These are phyloP conservation scores for Aspergillus fructus DNA, from an alignment of 2,329 filamentous ascomycete species.

Conservation along the genomic window DNA sequence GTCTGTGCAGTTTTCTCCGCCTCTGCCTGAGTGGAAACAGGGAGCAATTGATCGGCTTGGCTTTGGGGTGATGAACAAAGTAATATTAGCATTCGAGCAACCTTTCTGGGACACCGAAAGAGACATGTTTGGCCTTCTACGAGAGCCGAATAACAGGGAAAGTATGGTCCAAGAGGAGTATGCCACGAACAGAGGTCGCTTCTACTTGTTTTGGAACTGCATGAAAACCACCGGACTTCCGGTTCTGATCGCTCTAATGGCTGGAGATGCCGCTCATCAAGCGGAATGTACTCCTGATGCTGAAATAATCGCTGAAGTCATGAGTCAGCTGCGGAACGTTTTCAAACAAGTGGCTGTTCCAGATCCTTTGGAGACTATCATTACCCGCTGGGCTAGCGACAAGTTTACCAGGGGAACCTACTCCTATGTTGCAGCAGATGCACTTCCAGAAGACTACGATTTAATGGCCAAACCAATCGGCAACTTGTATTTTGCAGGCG, in stretches of 20 bases:
- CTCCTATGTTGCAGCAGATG: slow-evolving; percentile 83
- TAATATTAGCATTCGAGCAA: slow-evolving; percentile 83
- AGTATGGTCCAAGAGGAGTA: slow-evolving; percentile 82
- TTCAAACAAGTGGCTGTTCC: slow-evolving; percentile 68
- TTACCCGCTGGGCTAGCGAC: slow-evolving; percentile 91
- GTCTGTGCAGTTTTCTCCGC: slow-evolving; percentile 79
- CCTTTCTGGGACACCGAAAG: slow-evolving; percentile 87
- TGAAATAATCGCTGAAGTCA: slow-evolving; percentile 76
- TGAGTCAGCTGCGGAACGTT: slow-evolving; percentile 71
- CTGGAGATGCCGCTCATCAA: slow-evolving; percentile 87
- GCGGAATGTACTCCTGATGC: slow-evolving; percentile 76
- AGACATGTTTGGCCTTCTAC: slow-evolving; percentile 91
- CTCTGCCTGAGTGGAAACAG: slow-evolving; percentile 82
- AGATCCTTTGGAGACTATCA: slow-evolving; percentile 76
- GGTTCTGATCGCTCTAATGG: slow-evolving; percentile 89
- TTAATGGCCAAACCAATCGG: slow-evolving; percentile 81
- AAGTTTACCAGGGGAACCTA: slow-evolving; percentile 92
- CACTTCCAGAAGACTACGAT: slow-evolving; percentile 86
- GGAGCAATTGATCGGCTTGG: slow-evolving; percentile 80
- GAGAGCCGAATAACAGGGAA: slow-evolving; percentile 66
- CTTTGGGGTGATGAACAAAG: slow-evolving; percentile 93
- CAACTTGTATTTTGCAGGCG: slow-evolving; percentile 91
- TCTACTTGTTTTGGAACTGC: slow-evolving; percentile 98
- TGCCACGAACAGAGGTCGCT: slow-evolving; percentile 74
- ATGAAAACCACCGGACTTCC: slow-evolving; percentile 85